A percentile compares a stretch with the other conserved stretches of the same genome.
Evolutionary conservation across 2,329 filamentous ascomycete genomes (phyloP).

Genomic region (Apiospora aurea): DNA sequence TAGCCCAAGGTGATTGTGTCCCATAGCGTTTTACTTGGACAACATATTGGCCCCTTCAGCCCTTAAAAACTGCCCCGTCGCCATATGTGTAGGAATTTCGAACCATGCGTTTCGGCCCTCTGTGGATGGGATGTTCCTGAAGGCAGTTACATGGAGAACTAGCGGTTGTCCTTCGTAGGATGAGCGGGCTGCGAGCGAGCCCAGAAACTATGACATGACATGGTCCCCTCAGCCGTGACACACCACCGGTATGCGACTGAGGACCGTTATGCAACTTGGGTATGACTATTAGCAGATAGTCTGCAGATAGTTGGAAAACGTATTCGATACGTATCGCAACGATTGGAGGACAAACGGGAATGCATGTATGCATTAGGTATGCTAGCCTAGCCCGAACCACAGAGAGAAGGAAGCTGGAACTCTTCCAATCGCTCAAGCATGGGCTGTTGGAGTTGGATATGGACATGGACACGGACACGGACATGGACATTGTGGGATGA

Average conservation of each 20-base stretch:
- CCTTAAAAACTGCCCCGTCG: background rate
- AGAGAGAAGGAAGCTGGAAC: background rate
- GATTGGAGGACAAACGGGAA: background rate
- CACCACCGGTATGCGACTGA: background rate
- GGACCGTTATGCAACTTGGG: background rate
- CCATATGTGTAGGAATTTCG: background rate
- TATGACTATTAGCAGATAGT: background rate
- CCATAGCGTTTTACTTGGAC: background rate
- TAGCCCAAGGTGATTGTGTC: background rate
- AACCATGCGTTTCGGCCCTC: background rate
- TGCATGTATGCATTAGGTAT: background rate
- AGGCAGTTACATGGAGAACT: background rate
- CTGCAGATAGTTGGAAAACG: background rate
- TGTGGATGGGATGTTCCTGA: background rate
- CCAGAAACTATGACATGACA: background rate
- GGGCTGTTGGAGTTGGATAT: too few relatives aligned
- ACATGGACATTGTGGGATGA: slow-evolving; percentile 4
- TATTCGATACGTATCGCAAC: background rate
- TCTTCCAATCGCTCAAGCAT: background rate
- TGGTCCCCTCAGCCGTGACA: background rate
- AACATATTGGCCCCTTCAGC: background rate
- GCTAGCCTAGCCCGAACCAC: background rate
- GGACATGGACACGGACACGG: background rate
- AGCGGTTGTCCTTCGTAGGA: background rate
- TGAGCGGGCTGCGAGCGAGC: background rate